Evolutionary conservation across 2,329 filamentous ascomycete genomes (phyloP), one percentile per base, ranked within the genome.

Genomic region (Botrytis sinoallii): DNA sequence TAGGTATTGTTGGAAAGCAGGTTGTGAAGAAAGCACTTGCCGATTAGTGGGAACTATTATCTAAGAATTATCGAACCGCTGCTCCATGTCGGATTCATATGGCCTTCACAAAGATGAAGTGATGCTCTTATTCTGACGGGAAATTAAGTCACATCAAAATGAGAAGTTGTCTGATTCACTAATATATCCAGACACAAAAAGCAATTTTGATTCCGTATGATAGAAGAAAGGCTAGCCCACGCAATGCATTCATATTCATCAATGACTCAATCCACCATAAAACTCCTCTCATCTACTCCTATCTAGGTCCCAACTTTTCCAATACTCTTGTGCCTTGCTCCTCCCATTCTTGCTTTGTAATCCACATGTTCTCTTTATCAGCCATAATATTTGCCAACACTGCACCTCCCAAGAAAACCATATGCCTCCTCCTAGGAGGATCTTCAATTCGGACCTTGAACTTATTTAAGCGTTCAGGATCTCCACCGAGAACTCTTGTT

Each of bases 361-460:
- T 95, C 96, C 96, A 99, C 96, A 98, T 98, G 83, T 92, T 93
- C 83, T 98, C 94, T 86, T 98, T 98, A 85, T 98, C 95, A 64
- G 96, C 95, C 92, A 99, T 98, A 83, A 99, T 97, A 83, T 98
- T 98, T 79, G 96, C 96, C 80, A 99, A 86, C 76, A 99, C 96
- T 40, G 96, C 96, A 79, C 96, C 96, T 74, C 96, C 96, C 73
- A 99, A 85, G 88, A 99, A 98, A n/a, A 99, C 96, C 95, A 99
- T 98, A 86, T 99, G 96, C 84, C 95, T 89, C 85, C 96, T 90
- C 84, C 96, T 89, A 48, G 96, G 96, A 70, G 96, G 96, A 83
- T 99, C 96, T 84, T 99, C 96, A 86, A 99, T 98, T 83, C 96
- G 90, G 78, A 99, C 95, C 89, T 98, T 99, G 89, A 99, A 99